Percentiles rank a stretch among this genome's conserved stretches.
Evolutionary conservation across 139 green algal species (phyloP).

Genomic region (Chlamydomonas schloesseri): DNA sequence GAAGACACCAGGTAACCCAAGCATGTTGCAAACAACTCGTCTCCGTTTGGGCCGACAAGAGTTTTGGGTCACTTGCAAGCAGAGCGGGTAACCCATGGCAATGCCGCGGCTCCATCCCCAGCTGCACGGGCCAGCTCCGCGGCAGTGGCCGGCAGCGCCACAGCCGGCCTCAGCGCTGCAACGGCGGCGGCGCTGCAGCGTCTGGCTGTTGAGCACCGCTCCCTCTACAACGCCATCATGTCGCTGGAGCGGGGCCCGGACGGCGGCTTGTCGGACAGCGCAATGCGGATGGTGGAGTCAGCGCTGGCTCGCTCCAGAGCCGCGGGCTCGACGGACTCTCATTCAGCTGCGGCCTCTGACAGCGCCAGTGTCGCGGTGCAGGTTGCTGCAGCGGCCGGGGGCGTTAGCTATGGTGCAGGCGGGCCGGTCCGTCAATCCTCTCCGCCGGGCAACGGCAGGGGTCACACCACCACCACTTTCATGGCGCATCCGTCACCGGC

Average conservation of each 20-base stretch:
- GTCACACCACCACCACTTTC: constrained; percentile 29
- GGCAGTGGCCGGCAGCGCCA: not conserved
- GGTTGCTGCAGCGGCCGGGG: too few species aligned
- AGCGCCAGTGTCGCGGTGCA: not conserved
- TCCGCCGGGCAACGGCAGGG: not conserved
- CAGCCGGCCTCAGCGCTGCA: not conserved
- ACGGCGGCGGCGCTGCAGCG: not conserved
- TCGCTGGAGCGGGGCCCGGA: constrained; percentile 5
- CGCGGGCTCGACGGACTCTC: too few species aligned
- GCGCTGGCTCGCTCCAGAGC: not conserved
- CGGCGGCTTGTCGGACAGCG: not conserved
- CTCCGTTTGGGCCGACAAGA: too few species aligned
- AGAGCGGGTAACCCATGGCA: too few species aligned
- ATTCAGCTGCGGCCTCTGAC: not conserved
- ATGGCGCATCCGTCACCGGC: not conserved
- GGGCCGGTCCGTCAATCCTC: too few species aligned
- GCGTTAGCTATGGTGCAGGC: too few species aligned
- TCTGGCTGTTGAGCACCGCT: constrained; percentile 9
- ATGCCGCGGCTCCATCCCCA: too few species aligned
- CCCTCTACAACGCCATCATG: not conserved
- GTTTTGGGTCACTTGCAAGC: too few species aligned
- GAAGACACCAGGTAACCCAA: too few species aligned
- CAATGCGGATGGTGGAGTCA: not conserved
- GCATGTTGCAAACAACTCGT: too few species aligned
- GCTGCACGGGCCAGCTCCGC: too few species aligned